phyloP scores from a whole-genome alignment of 2,329 filamentous ascomycete genomes.

The Didymella segeticola region DNA sequence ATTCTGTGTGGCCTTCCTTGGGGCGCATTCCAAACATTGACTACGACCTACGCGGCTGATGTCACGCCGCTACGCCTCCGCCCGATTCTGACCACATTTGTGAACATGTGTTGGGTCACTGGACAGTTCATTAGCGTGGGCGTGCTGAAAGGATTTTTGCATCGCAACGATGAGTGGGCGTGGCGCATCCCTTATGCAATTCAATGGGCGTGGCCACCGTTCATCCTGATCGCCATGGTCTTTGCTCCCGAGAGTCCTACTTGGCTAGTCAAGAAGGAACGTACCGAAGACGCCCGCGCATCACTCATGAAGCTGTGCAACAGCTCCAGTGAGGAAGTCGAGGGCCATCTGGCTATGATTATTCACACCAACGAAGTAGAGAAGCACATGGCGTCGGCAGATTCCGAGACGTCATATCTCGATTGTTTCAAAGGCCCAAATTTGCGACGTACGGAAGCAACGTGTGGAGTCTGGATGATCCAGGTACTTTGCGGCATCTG shows the following conservation, averaged over 20 bases:
- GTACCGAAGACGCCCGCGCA: no score
- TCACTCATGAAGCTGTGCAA: conserved; percentile 66
- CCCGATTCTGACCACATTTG: conserved; percentile 65
- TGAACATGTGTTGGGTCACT: conserved; percentile 78
- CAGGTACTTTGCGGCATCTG: conserved; percentile 50
- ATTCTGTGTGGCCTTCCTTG: conserved; percentile 57
- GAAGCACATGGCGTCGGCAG: no score
- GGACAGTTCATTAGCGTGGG: conserved; percentile 76
- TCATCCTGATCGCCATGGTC: conserved; percentile 69
- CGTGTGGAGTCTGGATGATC: conserved; percentile 58
- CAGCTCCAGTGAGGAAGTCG: no score
- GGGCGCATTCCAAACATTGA: conserved; percentile 56
- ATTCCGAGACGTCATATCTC: conserved; percentile 69
- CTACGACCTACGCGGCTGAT: conserved; percentile 59
- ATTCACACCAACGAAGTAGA: conserved; percentile 84
- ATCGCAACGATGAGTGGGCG: conserved; percentile 70
- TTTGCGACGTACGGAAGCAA: conserved; percentile 77
- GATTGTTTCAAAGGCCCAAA: conserved; percentile 89
- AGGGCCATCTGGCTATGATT: conserved; percentile 82
- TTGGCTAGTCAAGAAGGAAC: conserved; percentile 74
- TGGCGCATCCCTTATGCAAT: conserved; percentile 71
- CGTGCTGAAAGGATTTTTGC: conserved; percentile 71
- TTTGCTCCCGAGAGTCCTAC: conserved; percentile 75
- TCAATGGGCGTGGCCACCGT: conserved; percentile 78
- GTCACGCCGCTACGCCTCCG: conserved; percentile 75